Evolutionary conservation across 2,329 filamentous ascomycete species (phyloP).

Genomic region (Trichocomaceae sp.): DNA sequence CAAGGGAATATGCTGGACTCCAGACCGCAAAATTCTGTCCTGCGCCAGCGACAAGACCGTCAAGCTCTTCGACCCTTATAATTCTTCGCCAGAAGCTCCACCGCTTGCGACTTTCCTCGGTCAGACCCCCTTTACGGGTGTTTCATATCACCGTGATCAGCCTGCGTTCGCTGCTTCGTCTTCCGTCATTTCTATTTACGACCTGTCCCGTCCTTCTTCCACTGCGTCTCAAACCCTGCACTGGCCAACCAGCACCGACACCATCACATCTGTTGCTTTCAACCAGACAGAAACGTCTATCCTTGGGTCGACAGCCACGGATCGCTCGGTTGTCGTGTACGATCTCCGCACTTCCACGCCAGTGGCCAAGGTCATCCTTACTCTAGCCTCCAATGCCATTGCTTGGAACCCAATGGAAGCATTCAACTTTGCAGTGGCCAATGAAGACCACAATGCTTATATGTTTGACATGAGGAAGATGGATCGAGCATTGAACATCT

Average conservation of each 20-base stretch:
- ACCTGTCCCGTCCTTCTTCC: slow-evolving; percentile 68
- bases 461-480: slow-evolving; percentile 94
- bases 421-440: slow-evolving; percentile 88
- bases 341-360: slow-evolving; percentile 83
- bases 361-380: slow-evolving; percentile 71
- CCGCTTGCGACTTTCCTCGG: slow-evolving; percentile 83
- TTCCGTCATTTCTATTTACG: slow-evolving; percentile 77
- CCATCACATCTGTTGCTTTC: slow-evolving; percentile 80
- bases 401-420: slow-evolving; percentile 96
- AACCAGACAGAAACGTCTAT: slow-evolving; percentile 93
- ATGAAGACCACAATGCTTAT: slow-evolving; percentile 88
- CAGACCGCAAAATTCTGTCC: slow-evolving; percentile 74
- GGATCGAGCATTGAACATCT: slow-evolving; percentile 76
- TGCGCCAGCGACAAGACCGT: slow-evolving; percentile 81
- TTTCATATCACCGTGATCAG: slow-evolving; percentile 73
- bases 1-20: slow-evolving; percentile 84
- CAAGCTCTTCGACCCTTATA: slow-evolving; percentile 88
- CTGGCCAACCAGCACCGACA: slow-evolving; percentile 86
- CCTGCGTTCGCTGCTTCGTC: slow-evolving; percentile 73
- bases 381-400: slow-evolving; percentile 74
- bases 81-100: slow-evolving; percentile 59
- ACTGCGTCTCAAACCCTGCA: slow-evolving; percentile 73
- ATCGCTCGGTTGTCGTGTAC: slow-evolving; percentile 83
- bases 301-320: slow-evolving; percentile 74
- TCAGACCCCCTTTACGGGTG: slow-evolving; percentile 69